phyloP scores from a whole-genome alignment of 345 rosid genomes.

The Garcia nutans region DNA sequence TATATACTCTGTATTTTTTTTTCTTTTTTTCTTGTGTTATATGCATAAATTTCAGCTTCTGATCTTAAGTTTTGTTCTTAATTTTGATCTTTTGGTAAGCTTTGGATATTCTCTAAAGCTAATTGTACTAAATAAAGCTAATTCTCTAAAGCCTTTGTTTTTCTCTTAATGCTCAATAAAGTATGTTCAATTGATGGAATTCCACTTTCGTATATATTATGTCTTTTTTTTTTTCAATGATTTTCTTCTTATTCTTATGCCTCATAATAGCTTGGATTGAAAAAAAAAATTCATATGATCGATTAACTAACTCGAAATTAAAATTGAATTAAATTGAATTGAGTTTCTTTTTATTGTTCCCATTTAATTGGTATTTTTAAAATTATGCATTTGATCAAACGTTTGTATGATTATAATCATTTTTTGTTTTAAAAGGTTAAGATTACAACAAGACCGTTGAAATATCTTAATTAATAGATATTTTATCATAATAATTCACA shows the following conservation, averaged over 20 bases:
- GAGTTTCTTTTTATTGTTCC: too few relatives aligned
- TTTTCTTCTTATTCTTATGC: too few relatives aligned
- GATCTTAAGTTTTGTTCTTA: background rate
- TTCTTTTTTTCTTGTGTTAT: background rate
- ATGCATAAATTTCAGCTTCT: background rate
- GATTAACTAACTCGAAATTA: too few relatives aligned
- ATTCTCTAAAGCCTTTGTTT: conserved; percentile 13
- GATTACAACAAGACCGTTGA: background rate
- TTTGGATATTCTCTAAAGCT: conserved; percentile 42
- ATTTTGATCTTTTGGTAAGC: conserved; percentile 7
- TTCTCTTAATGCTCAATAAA: conserved; percentile 24
- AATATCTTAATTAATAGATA: too few relatives aligned
- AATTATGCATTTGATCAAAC: too few relatives aligned
- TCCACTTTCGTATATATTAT: background rate
- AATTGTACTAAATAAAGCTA: conserved; percentile 14
- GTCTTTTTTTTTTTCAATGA: background rate
- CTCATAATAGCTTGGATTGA: too few relatives aligned
- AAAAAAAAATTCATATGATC: too few relatives aligned
- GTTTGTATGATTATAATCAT: background rate
- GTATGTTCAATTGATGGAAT: conserved; percentile 8
- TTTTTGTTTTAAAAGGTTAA: background rate
- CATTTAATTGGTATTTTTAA: background rate
- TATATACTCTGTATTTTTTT: background rate
- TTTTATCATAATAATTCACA: too few relatives aligned
- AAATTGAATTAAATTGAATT: too few relatives aligned